Evolutionary conservation across 352 stramenopile species (phyloP), one percentile per base, ranked within the genome.

Genomic region (Peronospora farinosa): DNA sequence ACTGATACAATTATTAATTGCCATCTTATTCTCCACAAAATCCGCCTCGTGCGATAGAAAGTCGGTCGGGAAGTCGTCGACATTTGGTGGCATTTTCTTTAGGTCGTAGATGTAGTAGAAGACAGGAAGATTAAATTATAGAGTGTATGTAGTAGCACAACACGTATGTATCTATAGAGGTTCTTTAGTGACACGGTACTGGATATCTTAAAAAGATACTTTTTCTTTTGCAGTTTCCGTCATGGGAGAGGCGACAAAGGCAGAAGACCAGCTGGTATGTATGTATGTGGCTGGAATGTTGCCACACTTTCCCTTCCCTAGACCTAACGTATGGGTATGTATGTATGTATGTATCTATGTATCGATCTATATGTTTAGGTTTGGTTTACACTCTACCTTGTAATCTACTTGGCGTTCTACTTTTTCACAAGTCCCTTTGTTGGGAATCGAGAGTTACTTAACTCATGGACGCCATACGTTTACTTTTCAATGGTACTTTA

Each of bases 351-450:
- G n/a, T n/a, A 57, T 30, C 10, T 12, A 15, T 48, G 25, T 32
- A 10, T 40, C 2, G 11, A 9, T 40, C 7, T 3, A n/a, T 21
- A 8, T 21, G 17, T 53, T n/a, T 48, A 92, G 82, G 64, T 86
- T 41, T 93, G 82, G 82, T 93, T 93, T 51, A 59, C 74, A 44
- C 71, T 93, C 49, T 93, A 86, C 49, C 69, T 74, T 42, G 75
- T 67, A 36, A 74, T 93, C 54, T 91, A 90, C 45, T 37, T 90
- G 19, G 85, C 83, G 25, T 93, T 93, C 60, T 93, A 93, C 72
- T 82, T 92, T 66, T 93, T 93, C 63, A 92, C 83, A 42, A 92
- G 80, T 42, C 83, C 83, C 5, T 93, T 93, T 54, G 77, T 92
- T 39, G 80, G 76, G 16, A 92, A 92, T 47, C 77, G 77, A 5